Evolutionary conservation across 2,329 filamentous ascomycete species (phyloP).

Genomic region (Neurospora crassa): DNA sequence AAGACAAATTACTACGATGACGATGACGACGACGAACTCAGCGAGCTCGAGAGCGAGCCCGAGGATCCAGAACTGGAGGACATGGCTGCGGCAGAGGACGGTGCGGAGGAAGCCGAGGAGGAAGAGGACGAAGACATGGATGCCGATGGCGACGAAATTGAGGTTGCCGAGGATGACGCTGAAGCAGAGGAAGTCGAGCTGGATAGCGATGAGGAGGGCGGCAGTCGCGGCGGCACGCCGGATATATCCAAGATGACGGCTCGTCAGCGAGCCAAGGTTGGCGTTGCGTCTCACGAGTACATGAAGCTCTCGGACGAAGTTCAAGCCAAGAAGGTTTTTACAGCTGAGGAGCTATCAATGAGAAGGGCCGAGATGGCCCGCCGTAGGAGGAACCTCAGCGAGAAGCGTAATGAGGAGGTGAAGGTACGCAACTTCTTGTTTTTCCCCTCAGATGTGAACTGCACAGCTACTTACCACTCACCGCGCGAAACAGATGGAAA

Average conservation of each 20-base stretch:
- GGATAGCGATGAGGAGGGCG: conserved; percentile 28
- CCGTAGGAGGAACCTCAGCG: conserved; percentile 50
- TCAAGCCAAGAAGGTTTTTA: conserved; percentile 53
- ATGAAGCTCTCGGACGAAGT: conserved; percentile 57
- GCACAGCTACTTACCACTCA: neutral
- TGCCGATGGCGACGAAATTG: conserved; percentile 28
- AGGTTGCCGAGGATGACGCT: conserved; percentile 26
- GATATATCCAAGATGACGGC: conserved; percentile 53
- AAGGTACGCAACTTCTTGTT: conserved; percentile 33
- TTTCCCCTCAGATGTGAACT: neutral
- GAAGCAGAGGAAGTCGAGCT: conserved; percentile 32
- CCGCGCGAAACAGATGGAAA: conserved; percentile 59
- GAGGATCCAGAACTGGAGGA: conserved; percentile 29
- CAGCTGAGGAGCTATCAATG: conserved; percentile 53
- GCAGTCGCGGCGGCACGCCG: conserved; percentile 30
- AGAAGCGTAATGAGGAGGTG: conserved; percentile 55
- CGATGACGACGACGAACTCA: conserved; percentile 45
- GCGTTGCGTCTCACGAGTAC: conserved; percentile 43
- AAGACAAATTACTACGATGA: conserved; percentile 23
- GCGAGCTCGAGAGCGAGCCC: conserved; percentile 45
- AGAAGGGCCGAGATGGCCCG: conserved; percentile 53
- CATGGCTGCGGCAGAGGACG: conserved; percentile 30
- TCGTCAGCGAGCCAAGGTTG: conserved; percentile 49
- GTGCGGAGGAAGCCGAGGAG: conserved; percentile 30
- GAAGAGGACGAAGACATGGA: conserved; percentile 30